Evolutionary conservation across 345 rosid species (phyloP).

Genomic region (Eucalyptus cloeziana): DNA sequence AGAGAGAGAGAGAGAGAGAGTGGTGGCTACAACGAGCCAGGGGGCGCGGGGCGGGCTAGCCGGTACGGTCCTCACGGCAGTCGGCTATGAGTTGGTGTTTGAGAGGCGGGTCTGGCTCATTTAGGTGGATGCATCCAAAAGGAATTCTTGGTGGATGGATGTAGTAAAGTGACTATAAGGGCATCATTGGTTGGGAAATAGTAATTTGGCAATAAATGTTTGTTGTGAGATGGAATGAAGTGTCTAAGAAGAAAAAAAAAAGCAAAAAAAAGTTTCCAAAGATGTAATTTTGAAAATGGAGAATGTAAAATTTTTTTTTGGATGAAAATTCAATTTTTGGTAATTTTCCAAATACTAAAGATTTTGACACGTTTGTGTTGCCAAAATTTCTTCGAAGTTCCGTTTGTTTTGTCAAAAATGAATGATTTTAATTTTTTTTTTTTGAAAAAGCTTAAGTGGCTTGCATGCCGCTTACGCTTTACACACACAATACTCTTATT

Average conservation of each 20-base stretch:
- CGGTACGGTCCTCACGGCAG: background rate
- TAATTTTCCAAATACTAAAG: background rate
- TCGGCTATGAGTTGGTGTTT: background rate
- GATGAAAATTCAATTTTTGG: too few species aligned
- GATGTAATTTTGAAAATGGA: background rate
- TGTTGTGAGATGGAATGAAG: background rate
- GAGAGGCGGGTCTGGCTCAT: background rate
- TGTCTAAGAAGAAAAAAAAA: background rate
- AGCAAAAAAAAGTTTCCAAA: too few species aligned
- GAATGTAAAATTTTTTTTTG: background rate
- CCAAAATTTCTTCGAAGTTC: fast-evolving
- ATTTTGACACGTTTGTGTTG: background rate
- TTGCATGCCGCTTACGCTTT: too few species aligned
- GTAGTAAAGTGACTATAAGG: background rate
- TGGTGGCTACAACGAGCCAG: background rate
- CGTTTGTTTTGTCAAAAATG: fast-evolving
- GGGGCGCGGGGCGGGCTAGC: background rate
- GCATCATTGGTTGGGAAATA: background rate
- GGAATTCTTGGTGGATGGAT: background rate
- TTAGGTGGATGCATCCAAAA: background rate
- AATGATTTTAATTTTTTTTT: too few species aligned
- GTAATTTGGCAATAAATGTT: background rate
- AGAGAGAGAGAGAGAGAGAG: background rate
- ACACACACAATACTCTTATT: background rate
- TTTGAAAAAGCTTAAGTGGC: too few species aligned